Percentiles rank a stretch among this genome's conserved stretches.
Evolutionary conservation across 306 rosid species (phyloP).

Genomic region (Castanea sativa): DNA sequence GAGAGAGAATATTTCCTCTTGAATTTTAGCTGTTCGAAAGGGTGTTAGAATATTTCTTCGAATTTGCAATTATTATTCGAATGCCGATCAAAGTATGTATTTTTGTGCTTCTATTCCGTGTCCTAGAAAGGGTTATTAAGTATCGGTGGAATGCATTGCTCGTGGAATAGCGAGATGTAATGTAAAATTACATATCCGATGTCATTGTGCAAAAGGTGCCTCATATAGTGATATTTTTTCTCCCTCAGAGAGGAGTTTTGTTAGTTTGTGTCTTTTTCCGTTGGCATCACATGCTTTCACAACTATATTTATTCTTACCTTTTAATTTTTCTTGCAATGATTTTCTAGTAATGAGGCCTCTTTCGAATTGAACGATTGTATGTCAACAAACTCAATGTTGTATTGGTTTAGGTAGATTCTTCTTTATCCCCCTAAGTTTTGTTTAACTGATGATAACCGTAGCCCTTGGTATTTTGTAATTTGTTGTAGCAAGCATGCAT

Average conservation of each 20-base stretch:
- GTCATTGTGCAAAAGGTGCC: constrained; percentile 91
- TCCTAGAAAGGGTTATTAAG: constrained; percentile 93
- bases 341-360: too few species aligned
- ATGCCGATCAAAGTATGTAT: too few species aligned
- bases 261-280: not conserved
- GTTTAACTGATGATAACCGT: too few species aligned
- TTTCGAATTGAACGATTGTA: too few species aligned
- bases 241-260: not conserved
- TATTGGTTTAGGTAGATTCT: too few species aligned
- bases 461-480: too few species aligned
- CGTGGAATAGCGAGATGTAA: constrained; percentile 95
- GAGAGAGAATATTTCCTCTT: too few species aligned
- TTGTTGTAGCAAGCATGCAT: too few species aligned
- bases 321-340: constrained; percentile 17
- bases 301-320: constrained; percentile 9
- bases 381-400: too few species aligned
- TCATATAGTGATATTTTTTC: not conserved
- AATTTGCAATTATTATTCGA: not conserved
- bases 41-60: not conserved
- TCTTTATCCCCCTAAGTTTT: too few species aligned
- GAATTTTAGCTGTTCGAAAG: too few species aligned
- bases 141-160: constrained; percentile 99
- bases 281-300: not conserved
- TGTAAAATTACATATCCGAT: constrained; percentile 96
- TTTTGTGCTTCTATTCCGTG: constrained; percentile 41